A percentile compares a stretch with the other conserved stretches of the same genome.
phyloP scores from a whole-genome alignment of 2,329 filamentous ascomycete species.

The Colletotrichum brevisporum region DNA sequence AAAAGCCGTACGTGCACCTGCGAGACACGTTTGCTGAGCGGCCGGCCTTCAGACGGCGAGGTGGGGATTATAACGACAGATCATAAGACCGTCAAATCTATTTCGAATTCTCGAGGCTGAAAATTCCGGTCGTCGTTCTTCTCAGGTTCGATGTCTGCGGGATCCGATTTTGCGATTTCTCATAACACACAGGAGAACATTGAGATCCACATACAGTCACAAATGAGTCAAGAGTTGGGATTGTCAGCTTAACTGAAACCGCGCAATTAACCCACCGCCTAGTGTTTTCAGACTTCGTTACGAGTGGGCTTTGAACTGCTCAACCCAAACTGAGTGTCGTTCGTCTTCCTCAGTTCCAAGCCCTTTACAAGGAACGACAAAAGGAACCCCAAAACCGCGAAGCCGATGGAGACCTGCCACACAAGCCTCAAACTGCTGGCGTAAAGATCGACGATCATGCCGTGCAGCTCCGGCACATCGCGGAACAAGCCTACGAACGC shows the following conservation, averaged over 20 bases:
- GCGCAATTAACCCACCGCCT: no score
- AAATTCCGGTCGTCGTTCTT: neutral
- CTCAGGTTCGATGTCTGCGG: neutral
- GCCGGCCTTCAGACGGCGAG: neutral
- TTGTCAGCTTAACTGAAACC: no score
- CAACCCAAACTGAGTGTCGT: neutral
- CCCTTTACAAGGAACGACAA: neutral
- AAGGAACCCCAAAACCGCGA: neutral
- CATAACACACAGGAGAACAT: neutral
- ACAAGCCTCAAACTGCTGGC: neutral
- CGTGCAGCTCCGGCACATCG: neutral
- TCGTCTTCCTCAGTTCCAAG: neutral
- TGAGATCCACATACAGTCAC: no score
- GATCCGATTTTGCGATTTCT: neutral
- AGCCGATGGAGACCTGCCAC: neutral
- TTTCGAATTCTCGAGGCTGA: neutral
- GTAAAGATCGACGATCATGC: neutral
- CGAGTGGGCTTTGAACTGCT: neutral
- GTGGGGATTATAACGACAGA: neutral
- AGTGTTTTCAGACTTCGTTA: neutral
- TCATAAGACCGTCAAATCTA: neutral
- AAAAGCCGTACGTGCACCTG: neutral
- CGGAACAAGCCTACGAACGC: neutral
- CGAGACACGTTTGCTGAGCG: neutral
- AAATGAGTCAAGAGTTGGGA: no score